Conservation (phyloP, 305 asterid species). For the Fraxinus dipetala region DNA sequence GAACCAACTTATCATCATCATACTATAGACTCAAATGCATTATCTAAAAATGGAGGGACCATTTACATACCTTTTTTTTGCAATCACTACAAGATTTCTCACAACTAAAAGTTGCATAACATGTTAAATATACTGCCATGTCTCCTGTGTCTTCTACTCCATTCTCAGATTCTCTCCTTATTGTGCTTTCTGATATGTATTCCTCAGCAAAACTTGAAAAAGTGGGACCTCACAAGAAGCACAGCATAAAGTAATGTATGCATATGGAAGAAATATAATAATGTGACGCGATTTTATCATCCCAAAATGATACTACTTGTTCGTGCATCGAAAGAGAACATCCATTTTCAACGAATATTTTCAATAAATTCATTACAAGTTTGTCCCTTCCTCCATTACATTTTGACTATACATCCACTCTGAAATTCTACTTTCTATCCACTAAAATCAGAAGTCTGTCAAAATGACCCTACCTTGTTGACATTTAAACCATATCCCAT, state of each 20-base stretch:
- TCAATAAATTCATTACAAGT: slow-evolving; percentile 18
- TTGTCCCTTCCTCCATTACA: slow-evolving; percentile 30
- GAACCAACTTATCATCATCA: slow-evolving; percentile 41
- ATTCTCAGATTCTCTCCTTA: slow-evolving; percentile 16
- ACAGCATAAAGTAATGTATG: neutral
- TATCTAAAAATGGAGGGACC: slow-evolving; percentile 53
- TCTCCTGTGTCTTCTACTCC: slow-evolving; percentile 28
- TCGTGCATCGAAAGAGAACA: neutral
- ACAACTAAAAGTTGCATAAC: slow-evolving; percentile 30
- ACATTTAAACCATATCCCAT: slow-evolving; percentile 25
- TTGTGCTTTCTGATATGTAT: slow-evolving; percentile 36
- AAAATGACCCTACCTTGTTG: slow-evolving; percentile 33
- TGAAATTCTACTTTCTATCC: slow-evolving; percentile 32
- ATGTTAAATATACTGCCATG: slow-evolving; percentile 17
- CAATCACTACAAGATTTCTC: slow-evolving; percentile 35
- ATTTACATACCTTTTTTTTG: slow-evolving; percentile 17
- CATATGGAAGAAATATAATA: neutral
- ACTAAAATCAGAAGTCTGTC: slow-evolving; percentile 40
- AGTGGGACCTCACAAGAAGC: slow-evolving; percentile 9
- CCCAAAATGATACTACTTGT: neutral
- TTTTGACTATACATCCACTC: slow-evolving; percentile 30
- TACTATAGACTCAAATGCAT: slow-evolving; percentile 28
- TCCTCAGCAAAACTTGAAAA: slow-evolving; percentile 12
- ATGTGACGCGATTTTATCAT: neutral
- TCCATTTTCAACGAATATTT: neutral